phyloP scores from a whole-genome alignment of 768 basidiomycete genomes.

The Suillus americanus region DNA sequence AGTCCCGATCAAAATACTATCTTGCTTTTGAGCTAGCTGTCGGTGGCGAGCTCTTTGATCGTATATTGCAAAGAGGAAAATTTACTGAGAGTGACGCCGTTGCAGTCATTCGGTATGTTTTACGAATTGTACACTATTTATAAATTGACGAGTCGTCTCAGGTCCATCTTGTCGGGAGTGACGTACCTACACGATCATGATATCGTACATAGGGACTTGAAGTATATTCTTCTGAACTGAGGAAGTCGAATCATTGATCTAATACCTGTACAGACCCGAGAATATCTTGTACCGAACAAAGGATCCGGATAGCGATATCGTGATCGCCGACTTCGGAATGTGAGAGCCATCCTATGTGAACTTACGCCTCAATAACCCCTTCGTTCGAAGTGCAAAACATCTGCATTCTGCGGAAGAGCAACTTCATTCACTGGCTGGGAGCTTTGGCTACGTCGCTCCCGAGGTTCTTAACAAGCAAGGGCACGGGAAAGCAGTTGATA shows the following conservation, averaged over 20 bases:
- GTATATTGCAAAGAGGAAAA: constrained; percentile 81
- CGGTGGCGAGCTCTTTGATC: constrained; percentile 93
- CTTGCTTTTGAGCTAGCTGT: constrained; percentile 92
- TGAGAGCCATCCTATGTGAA: constrained; percentile 34
- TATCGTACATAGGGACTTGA: constrained; percentile 96
- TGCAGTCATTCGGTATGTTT: constrained; percentile 63
- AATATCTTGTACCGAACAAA: constrained; percentile 91
- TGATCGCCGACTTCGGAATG: constrained; percentile 98
- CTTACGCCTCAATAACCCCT: not conserved
- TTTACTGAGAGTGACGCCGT: constrained; percentile 94
- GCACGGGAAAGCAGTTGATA: constrained; percentile 89
- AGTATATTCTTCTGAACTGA: constrained; percentile 44
- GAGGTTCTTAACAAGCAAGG: constrained; percentile 80
- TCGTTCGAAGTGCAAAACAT: constrained; percentile 68
- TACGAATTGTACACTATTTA: not conserved
- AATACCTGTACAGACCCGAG: constrained; percentile 64
- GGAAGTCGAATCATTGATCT: not conserved
- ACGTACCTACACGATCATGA: constrained; percentile 88
- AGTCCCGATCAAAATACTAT: constrained; percentile 91
- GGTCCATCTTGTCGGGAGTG: constrained; percentile 83
- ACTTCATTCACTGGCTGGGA: constrained; percentile 71
- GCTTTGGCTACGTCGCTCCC: constrained; percentile 90
- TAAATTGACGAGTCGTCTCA: constrained; percentile 24
- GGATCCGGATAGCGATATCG: constrained; percentile 76
- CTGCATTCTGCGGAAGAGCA: constrained; percentile 70